phyloP scores from a whole-genome alignment of 176 grass and related monocot species.

The Bonia amplexicaulis region DNA sequence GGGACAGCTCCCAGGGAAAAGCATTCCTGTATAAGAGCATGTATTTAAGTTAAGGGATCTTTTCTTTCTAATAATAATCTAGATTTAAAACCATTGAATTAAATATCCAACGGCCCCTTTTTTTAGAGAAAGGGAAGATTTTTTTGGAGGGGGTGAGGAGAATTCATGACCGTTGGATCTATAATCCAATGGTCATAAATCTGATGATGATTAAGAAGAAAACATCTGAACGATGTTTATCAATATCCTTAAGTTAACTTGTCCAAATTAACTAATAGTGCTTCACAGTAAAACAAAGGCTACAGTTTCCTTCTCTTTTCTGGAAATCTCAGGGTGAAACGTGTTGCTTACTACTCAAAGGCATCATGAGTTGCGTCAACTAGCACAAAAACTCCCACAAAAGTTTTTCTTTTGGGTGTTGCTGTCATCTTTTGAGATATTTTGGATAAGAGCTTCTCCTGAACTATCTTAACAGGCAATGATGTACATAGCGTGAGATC shows the following conservation, averaged over 20 bases:
- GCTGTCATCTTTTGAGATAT: neutral
- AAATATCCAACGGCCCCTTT: too few species aligned
- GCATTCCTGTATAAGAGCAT: neutral
- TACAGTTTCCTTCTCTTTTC: neutral
- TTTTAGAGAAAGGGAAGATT: too few species aligned
- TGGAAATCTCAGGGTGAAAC: neutral
- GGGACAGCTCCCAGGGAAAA: too few species aligned
- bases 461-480: constrained; percentile 40
- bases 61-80: too few species aligned
- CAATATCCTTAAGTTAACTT: neutral
- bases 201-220: too few species aligned
- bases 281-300: neutral
- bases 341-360: neutral
- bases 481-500: constrained; percentile 40
- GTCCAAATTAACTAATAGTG: neutral
- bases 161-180: too few species aligned
- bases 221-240: too few species aligned
- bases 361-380: neutral
- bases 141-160: too few species aligned
- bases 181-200: too few species aligned
- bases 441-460: constrained; percentile 18
- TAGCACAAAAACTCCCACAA: neutral
- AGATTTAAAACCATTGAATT: too few species aligned
- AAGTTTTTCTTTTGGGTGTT: neutral
- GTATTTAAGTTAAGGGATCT: neutral